Evolutionary conservation across 768 basidiomycete species (phyloP).

Genomic region (Phaffia australis): DNA sequence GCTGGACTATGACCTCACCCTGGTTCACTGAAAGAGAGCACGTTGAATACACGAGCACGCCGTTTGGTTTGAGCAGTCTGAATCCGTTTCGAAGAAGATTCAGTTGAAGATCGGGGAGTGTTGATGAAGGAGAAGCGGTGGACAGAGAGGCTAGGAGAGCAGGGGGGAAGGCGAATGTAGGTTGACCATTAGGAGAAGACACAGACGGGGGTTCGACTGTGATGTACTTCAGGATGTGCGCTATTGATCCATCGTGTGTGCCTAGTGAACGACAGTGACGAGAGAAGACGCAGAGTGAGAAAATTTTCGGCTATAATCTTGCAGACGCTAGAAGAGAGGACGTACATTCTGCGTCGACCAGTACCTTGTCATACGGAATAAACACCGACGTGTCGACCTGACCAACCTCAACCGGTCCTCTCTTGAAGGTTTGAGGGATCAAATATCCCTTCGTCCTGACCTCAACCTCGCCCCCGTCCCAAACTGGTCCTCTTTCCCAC

Average conservation of each 20-base stretch:
- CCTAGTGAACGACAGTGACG: no score
- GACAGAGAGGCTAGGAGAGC: slow-evolving; percentile 6
- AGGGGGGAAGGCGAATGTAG: background rate
- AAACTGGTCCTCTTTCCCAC: slow-evolving; percentile 2
- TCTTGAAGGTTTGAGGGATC: slow-evolving; percentile 6
- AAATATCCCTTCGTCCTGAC: background rate
- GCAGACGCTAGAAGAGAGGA: no score
- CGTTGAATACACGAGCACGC: slow-evolving; percentile 94
- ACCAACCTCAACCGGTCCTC: background rate
- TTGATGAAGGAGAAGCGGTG: background rate
- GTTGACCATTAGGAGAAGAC: background rate
- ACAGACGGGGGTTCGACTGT: no score
- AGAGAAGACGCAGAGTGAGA: no score
- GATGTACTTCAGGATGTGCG: no score
- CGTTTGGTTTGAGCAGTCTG: slow-evolving; percentile 59
- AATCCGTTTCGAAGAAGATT: slow-evolving; percentile 21
- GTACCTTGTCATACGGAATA: slow-evolving; percentile 24
- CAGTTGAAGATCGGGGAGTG: slow-evolving; percentile 18
- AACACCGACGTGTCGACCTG: background rate
- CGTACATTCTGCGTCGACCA: slow-evolving; percentile 11
- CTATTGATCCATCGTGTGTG: no score
- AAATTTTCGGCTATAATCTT: no score
- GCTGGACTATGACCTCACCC: slow-evolving; percentile 80
- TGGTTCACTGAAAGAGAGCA: slow-evolving; percentile 93
- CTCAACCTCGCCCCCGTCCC: background rate